A percentile compares a stretch with the other conserved stretches of the same genome.
phyloP scores from a whole-genome alignment of 768 basidiomycete species.

The Tricholoma sp. region DNA sequence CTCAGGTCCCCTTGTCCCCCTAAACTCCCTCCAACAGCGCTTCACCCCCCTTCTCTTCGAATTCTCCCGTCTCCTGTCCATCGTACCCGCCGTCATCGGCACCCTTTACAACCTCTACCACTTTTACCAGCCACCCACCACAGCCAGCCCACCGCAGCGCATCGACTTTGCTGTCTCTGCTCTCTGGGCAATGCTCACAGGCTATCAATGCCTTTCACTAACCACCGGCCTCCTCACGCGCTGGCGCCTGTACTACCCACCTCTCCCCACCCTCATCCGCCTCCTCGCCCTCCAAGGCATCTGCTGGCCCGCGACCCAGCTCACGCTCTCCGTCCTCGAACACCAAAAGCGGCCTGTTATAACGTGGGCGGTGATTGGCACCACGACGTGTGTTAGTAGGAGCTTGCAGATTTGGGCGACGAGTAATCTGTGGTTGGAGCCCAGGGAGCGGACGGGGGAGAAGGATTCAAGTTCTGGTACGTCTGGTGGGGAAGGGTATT shows the following conservation, averaged over 20 bases:
- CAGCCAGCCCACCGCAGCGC: constrained; percentile 39
- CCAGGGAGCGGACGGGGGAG: too few relatives aligned
- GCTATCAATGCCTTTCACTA: constrained; percentile 81
- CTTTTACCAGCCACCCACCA: constrained; percentile 38
- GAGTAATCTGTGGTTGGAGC: constrained; percentile 70
- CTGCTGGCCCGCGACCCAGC: constrained; percentile 92
- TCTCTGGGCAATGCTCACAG: constrained; percentile 82
- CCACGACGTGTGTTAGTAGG: constrained; percentile 78
- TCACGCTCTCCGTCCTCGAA: constrained; percentile 74
- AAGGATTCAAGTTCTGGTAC: not conserved
- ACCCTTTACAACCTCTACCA: constrained; percentile 47
- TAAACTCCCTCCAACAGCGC: constrained; percentile 36
- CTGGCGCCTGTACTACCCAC: constrained; percentile 89
- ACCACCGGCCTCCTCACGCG: constrained; percentile 86
- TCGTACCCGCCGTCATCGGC: constrained; percentile 70
- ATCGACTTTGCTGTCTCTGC: constrained; percentile 66
- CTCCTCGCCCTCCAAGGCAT: constrained; percentile 92
- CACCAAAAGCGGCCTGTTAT: constrained; percentile 69
- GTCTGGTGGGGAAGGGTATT: constrained; percentile 27
- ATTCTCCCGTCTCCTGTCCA: constrained; percentile 60
- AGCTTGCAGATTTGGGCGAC: constrained; percentile 95
- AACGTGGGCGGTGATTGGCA: constrained; percentile 88
- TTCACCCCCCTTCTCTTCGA: constrained; percentile 64
- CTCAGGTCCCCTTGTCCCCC: constrained; percentile 47
- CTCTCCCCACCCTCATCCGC: constrained; percentile 83